Conservation (phyloP, 345 rosid species). For the Populus deltoides region DNA sequence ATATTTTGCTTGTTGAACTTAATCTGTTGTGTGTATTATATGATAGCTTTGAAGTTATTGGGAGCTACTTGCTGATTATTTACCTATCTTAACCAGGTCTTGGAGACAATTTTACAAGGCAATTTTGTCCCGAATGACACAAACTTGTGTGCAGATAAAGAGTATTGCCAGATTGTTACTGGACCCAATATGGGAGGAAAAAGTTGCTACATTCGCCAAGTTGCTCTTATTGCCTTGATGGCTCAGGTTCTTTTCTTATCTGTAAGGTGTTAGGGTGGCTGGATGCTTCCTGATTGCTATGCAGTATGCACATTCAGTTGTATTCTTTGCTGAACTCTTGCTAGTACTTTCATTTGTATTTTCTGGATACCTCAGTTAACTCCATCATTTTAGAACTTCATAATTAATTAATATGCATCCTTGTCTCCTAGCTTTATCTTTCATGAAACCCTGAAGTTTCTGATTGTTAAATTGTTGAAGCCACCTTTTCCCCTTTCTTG, state of each 20-base stretch:
- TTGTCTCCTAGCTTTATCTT: too few relatives aligned
- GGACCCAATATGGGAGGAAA: constrained; percentile 99
- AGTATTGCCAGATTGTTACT: constrained; percentile 83
- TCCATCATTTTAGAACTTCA: background rate
- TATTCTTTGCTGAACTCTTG: background rate
- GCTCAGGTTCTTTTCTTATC: constrained; percentile 57
- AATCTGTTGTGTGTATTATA: background rate
- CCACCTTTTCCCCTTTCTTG: background rate
- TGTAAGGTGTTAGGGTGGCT: background rate
- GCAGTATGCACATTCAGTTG: background rate
- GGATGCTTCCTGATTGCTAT: background rate
- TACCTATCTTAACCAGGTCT: constrained; percentile 46
- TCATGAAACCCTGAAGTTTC: too few relatives aligned
- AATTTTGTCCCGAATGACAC: constrained; percentile 90
- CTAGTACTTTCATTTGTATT: too few relatives aligned
- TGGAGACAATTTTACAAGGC: constrained; percentile 72
- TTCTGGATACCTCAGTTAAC: background rate
- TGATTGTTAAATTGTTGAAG: too few relatives aligned
- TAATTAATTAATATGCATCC: too few relatives aligned
- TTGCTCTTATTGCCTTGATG: constrained; percentile 82
- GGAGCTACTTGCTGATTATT: background rate
- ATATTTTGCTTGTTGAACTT: background rate
- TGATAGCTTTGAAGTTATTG: background rate
- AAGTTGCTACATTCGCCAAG: constrained; percentile 98
- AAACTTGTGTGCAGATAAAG: constrained; percentile 54